Conservation (phyloP, 2,329 filamentous ascomycete species). For the Cladophialophora psammophila region DNA sequence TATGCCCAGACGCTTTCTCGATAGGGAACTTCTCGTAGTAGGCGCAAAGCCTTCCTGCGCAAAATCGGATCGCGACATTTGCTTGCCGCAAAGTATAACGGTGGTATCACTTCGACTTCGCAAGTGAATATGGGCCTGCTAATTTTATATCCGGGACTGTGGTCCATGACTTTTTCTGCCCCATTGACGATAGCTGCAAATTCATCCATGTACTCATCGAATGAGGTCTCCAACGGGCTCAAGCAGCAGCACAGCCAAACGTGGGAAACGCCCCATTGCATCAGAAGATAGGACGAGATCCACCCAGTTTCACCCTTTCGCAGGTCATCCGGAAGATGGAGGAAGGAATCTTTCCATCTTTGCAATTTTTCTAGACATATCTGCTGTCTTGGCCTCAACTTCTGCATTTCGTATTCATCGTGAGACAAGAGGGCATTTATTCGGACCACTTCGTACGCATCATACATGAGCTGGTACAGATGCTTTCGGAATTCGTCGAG, state of each 20-base stretch:
- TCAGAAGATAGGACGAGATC: slow-evolving; percentile 27
- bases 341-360: slow-evolving; percentile 24
- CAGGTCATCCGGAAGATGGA: not conserved
- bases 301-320: slow-evolving; percentile 12
- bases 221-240: slow-evolving; percentile 20
- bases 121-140: slow-evolving; percentile 33
- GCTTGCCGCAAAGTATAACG: slow-evolving; percentile 46
- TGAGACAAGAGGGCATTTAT: slow-evolving; percentile 19
- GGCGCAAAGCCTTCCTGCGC: slow-evolving; percentile 40
- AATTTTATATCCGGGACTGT: not conserved
- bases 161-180: slow-evolving; percentile 21
- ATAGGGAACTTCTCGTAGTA: slow-evolving; percentile 30
- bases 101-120: slow-evolving; percentile 45
- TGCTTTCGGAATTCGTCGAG: slow-evolving; percentile 24
- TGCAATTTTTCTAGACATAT: slow-evolving; percentile 18
- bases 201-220: slow-evolving; percentile 26
- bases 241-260: slow-evolving; percentile 29
- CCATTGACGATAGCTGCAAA: slow-evolving; percentile 28
- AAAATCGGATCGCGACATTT: slow-evolving; percentile 47
- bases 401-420: slow-evolving; percentile 19
- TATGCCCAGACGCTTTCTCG: slow-evolving; percentile 32
- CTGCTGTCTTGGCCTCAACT: slow-evolving; percentile 13
- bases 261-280: slow-evolving; percentile 33
- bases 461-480: slow-evolving; percentile 27
- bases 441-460: slow-evolving; percentile 29